Conservation (phyloP, 352 stramenopile species). For the Phytophthora podocarpi region DNA sequence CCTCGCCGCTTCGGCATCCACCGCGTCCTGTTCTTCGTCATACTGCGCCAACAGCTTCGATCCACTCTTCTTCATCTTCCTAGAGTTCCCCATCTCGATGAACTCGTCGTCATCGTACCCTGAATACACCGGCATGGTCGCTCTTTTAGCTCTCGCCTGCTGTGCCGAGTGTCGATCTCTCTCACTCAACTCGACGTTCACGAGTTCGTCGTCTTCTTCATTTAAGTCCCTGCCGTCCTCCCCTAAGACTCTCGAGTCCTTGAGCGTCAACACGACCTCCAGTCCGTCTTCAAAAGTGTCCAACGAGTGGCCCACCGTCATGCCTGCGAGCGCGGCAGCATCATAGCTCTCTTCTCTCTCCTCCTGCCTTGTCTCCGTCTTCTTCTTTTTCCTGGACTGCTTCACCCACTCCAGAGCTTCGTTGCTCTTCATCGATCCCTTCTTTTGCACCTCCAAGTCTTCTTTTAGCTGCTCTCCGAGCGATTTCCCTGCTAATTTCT, state of each 20-base stretch:
- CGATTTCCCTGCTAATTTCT: conserved; percentile 74
- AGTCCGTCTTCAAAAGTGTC: conserved; percentile 90
- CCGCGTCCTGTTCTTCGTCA: conserved; percentile 81
- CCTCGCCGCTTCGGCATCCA: conserved; percentile 36
- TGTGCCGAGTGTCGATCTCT: conserved; percentile 54
- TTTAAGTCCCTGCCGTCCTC: conserved; percentile 84
- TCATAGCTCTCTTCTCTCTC: conserved; percentile 55
- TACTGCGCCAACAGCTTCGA: conserved; percentile 85
- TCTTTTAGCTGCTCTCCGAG: conserved; percentile 72
- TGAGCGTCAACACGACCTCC: conserved; percentile 94
- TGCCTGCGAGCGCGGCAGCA: conserved; percentile 75
- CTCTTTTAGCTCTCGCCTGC: conserved; percentile 51
- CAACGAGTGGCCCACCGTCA: conserved; percentile 91
- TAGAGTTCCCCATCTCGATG: conserved; percentile 68
- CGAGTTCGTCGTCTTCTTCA: conserved; percentile 79
- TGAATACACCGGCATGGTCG: conserved; percentile 88
- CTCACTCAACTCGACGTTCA: conserved; percentile 87
- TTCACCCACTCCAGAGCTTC: conserved; percentile 81
- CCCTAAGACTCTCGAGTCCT: conserved; percentile 89
- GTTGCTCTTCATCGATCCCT: conserved; percentile 20
- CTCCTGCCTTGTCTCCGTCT: conserved; percentile 9
- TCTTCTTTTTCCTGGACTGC: conserved; percentile 38
- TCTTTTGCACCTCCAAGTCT: conserved; percentile 15
- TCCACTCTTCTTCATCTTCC: conserved; percentile 45
- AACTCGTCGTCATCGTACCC: conserved; percentile 98